Percentiles rank a stretch among this genome's conserved stretches.
phyloP scores from a whole-genome alignment of 163 green algal genomes.

The Coccomyxa subellipsoidea region DNA sequence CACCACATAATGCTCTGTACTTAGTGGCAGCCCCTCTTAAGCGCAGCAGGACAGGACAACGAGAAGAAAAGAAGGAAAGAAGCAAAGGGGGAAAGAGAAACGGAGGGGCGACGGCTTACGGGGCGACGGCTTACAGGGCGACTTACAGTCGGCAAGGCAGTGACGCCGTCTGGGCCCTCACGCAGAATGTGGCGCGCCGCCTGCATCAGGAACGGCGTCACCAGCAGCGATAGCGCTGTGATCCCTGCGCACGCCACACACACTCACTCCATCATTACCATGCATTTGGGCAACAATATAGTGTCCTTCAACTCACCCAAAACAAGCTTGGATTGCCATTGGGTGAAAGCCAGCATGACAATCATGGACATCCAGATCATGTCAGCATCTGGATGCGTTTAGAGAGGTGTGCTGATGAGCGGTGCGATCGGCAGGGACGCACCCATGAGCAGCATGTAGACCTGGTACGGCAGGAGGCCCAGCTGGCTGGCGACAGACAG shows the following conservation, averaged over 20 bases:
- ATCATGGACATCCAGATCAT: too few species aligned
- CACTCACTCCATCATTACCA: not conserved
- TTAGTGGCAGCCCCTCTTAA: too few species aligned
- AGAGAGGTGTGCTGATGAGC: not conserved
- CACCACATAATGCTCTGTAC: too few species aligned
- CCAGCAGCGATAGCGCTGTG: constrained; percentile 79
- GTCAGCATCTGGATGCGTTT: too few species aligned
- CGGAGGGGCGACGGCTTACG: not conserved
- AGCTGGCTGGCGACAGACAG: constrained; percentile 73
- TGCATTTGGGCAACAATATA: too few species aligned
- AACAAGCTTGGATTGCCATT: too few species aligned
- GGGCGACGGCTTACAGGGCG: not conserved
- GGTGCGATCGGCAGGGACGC: not conserved
- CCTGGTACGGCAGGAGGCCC: constrained; percentile 62
- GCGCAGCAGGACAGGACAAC: too few species aligned
- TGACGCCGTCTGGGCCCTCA: not conserved
- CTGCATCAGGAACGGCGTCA: constrained; percentile 70
- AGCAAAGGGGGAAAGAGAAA: not conserved
- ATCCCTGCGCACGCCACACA: constrained; percentile 44
- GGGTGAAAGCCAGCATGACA: too few species aligned
- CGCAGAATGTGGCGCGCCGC: constrained; percentile 17
- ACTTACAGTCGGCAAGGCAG: constrained; percentile 1
- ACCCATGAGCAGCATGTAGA: constrained; percentile 81
- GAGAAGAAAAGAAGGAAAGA: too few species aligned
- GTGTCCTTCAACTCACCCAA: too few species aligned